These are phyloP conservation scores for Boletellus sp. DNA, from an alignment of 768 basidiomycete genomes.

Conservation along the genomic window DNA sequence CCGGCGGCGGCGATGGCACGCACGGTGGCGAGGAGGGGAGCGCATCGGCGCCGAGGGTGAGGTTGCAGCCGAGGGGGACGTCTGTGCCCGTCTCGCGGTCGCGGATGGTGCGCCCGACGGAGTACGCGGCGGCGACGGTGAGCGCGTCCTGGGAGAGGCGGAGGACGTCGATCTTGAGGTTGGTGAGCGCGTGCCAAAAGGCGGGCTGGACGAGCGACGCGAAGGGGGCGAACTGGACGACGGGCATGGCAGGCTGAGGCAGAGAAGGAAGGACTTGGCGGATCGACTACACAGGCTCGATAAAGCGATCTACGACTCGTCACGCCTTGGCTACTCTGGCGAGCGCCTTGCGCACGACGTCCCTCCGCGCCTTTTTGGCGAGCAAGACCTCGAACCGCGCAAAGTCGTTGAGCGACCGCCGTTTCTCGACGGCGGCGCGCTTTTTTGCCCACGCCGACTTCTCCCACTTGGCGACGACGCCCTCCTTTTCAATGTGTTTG, in stretches of 20 bases:
- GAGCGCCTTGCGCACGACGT: constrained; percentile 68
- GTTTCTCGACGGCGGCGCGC: constrained; percentile 67
- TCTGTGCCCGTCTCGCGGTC: constrained; percentile 77
- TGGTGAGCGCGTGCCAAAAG: constrained; percentile 90
- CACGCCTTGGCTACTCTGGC: constrained; percentile 39
- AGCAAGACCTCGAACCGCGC: constrained; percentile 86
- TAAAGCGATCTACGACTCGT: neutral
- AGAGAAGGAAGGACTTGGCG: neutral
- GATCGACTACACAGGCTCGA: constrained; percentile 6
- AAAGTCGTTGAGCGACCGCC: constrained; percentile 84
- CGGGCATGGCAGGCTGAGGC: constrained; percentile 38
- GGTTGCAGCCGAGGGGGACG: constrained; percentile 66
- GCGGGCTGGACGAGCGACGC: constrained; percentile 82
- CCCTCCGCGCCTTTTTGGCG: constrained; percentile 84
- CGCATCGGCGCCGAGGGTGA: constrained; percentile 62
- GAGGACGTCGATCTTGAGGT: constrained; percentile 87
- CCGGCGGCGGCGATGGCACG: constrained; percentile 17
- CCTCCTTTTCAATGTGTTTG: constrained; percentile 87
- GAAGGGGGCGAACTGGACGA: constrained; percentile 89
- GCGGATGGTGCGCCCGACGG: constrained; percentile 63
- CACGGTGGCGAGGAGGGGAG: constrained; percentile 52
- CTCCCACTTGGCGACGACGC: constrained; percentile 83
- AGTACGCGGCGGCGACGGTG: constrained; percentile 62
- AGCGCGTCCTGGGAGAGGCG: constrained; percentile 73
- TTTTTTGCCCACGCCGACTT: constrained; percentile 86